Evolutionary conservation across 2,329 filamentous ascomycete genomes (phyloP).

Genomic region (Fusarium globosum): DNA sequence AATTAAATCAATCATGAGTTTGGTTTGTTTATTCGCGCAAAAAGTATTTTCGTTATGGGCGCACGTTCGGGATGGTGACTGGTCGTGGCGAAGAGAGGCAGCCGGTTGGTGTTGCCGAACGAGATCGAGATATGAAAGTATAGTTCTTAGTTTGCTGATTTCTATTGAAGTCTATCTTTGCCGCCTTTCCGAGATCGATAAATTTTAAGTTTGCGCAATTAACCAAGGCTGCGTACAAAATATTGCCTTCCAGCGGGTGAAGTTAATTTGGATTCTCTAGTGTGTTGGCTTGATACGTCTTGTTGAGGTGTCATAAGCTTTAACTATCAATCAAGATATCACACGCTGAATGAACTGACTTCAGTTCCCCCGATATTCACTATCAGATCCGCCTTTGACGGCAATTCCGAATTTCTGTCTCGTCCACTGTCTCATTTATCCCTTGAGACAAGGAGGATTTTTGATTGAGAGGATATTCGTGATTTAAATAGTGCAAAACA

Average conservation of each 20-base stretch:
- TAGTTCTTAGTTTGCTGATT: neutral
- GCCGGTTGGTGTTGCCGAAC: accelerated
- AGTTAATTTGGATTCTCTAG: accelerated
- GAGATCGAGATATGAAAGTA: neutral
- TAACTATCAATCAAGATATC: accelerated
- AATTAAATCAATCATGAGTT: neutral
- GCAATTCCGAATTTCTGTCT: accelerated
- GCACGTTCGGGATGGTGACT: too few species aligned
- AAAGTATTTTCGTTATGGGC: too few species aligned
- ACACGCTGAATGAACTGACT: accelerated
- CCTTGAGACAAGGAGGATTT: accelerated
- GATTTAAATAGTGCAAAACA: neutral
- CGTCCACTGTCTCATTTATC: accelerated
- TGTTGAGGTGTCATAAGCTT: neutral
- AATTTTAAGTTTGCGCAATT: too few species aligned
- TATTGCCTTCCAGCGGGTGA: neutral
- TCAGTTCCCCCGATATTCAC: too few species aligned
- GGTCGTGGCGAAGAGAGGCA: too few species aligned
- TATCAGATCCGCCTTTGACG: accelerated
- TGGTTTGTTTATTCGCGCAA: neutral
- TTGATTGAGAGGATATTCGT: accelerated
- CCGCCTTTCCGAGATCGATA: neutral
- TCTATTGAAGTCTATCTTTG: neutral
- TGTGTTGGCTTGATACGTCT: neutral
- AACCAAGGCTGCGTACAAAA: neutral